Evolutionary conservation across 116 monocot genomes (phyloP).

Genomic region (Iris pallida): DNA sequence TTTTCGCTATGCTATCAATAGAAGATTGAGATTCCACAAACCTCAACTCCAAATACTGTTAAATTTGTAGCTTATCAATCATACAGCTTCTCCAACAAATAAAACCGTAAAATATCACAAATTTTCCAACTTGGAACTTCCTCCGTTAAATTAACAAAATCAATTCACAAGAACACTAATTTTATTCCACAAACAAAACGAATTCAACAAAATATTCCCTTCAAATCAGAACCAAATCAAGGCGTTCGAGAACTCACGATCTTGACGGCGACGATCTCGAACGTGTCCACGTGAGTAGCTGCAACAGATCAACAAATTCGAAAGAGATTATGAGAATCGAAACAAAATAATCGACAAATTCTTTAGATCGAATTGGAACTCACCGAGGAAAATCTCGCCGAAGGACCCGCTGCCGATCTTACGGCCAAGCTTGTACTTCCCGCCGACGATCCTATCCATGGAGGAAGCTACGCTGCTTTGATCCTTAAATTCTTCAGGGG

Average conservation of each 20-base stretch:
- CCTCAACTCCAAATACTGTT: no score
- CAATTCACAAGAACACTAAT: no score
- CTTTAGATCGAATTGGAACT: constrained; percentile 4
- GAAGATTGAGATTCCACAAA: no score
- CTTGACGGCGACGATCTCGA: constrained; percentile 94
- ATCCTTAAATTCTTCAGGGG: background rate
- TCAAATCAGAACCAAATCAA: background rate
- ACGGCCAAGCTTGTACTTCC: constrained; percentile 90
- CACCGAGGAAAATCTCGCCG: constrained; percentile 95
- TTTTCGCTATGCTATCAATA: no score
- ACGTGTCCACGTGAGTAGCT: constrained; percentile 90
- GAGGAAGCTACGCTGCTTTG: background rate
- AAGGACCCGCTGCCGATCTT: constrained; percentile 98
- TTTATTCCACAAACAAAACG: no score
- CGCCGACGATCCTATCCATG: constrained; percentile 92
- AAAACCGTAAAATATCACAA: background rate
- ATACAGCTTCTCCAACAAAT: background rate
- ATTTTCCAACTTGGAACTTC: background rate
- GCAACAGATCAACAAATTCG: constrained; percentile 14
- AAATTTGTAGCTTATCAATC: no score
- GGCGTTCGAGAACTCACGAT: constrained; percentile 51
- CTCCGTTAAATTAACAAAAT: no score
- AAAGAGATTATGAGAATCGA: background rate
- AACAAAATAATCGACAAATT: background rate
- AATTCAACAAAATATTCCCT: no score